These are phyloP conservation scores for Talaromyces sp. DNA, from an alignment of 2,329 filamentous ascomycete species.

Conservation along the genomic window DNA sequence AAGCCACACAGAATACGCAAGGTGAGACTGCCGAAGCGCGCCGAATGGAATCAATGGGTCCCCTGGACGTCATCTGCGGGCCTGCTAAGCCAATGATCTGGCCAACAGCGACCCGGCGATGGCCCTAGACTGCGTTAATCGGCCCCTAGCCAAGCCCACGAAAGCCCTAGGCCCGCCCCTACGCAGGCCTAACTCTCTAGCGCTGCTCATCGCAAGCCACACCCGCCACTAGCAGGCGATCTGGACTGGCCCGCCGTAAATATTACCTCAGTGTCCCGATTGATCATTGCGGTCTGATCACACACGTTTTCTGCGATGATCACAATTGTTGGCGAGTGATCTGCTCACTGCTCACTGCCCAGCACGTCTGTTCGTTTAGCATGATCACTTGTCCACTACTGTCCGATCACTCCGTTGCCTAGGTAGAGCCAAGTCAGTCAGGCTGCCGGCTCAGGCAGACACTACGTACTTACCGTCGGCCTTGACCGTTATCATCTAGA, in stretches of 20 bases:
- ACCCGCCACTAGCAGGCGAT: background rate
- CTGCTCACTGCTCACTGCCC: background rate
- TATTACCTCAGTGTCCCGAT: background rate
- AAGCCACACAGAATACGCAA: conserved; percentile 5
- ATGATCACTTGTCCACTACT: background rate
- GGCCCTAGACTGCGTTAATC: background rate
- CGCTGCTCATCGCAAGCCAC: background rate
- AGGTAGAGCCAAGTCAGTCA: background rate
- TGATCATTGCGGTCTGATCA: background rate
- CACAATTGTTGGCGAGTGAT: background rate
- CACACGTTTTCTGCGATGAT: background rate
- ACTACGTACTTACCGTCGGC: background rate
- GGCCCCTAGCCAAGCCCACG: background rate
- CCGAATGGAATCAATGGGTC: background rate
- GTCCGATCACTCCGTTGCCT: too few species aligned
- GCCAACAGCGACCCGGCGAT: background rate
- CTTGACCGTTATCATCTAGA: background rate
- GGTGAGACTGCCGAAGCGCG: background rate
- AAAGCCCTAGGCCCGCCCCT: background rate
- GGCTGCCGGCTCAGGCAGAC: background rate
- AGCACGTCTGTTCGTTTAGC: background rate
- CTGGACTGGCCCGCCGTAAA: background rate
- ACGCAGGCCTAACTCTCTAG: background rate
- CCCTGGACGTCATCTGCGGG: conserved; percentile 7
- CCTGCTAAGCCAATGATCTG: background rate